These are phyloP conservation scores for Cryptococcus sp. DNA, from an alignment of 1,284 basidiomycete genomes.

Conservation along the genomic window DNA sequence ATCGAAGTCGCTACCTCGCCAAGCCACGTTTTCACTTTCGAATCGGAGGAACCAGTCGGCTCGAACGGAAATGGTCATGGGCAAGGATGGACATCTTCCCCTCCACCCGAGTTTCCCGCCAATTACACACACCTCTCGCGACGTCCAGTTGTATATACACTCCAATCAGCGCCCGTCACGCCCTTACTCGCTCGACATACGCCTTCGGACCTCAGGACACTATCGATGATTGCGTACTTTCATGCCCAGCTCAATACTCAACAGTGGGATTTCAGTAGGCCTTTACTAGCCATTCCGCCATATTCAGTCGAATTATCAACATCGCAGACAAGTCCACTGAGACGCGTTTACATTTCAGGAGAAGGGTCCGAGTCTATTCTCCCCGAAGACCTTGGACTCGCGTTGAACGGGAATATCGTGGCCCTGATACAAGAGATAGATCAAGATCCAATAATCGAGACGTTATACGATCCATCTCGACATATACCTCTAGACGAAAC, in stretches of 20 bases:
- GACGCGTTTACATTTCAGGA: conserved; percentile 60
- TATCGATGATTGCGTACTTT: conserved; percentile 77
- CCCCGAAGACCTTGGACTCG: conserved; percentile 60
- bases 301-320: conserved; percentile 59
- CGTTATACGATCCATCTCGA: conserved; percentile 57
- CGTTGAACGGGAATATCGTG: conserved; percentile 77
- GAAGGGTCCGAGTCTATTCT: conserved; percentile 71
- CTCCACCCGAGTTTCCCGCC: conserved; percentile 6
- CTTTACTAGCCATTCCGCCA: conserved; percentile 64
- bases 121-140: conserved; percentile 1
- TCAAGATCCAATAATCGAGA: conserved; percentile 4
- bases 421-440: conserved; percentile 54
- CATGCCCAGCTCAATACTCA: conserved; percentile 45
- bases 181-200: conserved; percentile 55
- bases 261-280: conserved; percentile 64
- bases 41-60: conserved; percentile 12
- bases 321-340: conserved; percentile 53
- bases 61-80: too few relatives aligned
- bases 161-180: conserved; percentile 39
- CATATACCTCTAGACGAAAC: conserved; percentile 58
- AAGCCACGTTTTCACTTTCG: conserved; percentile 61
- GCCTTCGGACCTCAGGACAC: conserved; percentile 67
- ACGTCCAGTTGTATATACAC: too few relatives aligned
- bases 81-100: conserved; percentile 32
- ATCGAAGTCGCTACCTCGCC: conserved; percentile 67